Conservation (phyloP, 768 basidiomycete genomes). For the Fomitopsis pulvina region DNA sequence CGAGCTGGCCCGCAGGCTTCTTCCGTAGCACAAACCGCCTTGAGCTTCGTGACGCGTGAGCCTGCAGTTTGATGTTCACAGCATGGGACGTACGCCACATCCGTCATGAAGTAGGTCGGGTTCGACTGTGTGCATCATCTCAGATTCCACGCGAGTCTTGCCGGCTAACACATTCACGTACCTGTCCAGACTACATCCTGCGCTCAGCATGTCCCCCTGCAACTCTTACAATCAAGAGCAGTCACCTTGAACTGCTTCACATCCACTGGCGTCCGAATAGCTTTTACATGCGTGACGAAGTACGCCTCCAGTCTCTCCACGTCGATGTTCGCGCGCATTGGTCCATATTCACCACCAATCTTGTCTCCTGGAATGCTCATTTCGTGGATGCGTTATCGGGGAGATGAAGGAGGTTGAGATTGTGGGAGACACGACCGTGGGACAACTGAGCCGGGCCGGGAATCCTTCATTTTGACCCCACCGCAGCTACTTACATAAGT, state of each 20-base stretch:
- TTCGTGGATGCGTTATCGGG: neutral
- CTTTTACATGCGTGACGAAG: conserved; percentile 48
- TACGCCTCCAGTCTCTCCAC: conserved; percentile 57
- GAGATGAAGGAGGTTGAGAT: no score
- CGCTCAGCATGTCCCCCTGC: neutral
- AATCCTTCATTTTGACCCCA: no score
- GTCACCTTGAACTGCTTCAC: conserved; percentile 92
- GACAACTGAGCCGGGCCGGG: no score
- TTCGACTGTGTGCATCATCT: conserved; percentile 57
- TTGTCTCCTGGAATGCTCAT: conserved; percentile 25
- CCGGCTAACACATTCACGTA: conserved; percentile 24
- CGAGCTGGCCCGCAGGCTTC: conserved; percentile 82
- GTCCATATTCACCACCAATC: conserved; percentile 72
- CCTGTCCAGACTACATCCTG: conserved; percentile 73
- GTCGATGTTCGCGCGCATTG: conserved; percentile 66
- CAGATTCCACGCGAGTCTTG: neutral
- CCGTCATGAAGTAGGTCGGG: conserved; percentile 91
- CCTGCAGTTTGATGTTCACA: neutral
- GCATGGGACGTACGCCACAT: conserved; percentile 46
- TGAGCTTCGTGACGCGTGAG: conserved; percentile 24
- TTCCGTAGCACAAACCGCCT: conserved; percentile 82
- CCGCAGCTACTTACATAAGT: no score
- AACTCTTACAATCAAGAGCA: conserved; percentile 3
- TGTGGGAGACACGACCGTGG: no score
- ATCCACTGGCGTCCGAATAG: conserved; percentile 55